Conservation (phyloP, 192 early-diverging fungal genomes). For the Coemansia sp. region DNA sequence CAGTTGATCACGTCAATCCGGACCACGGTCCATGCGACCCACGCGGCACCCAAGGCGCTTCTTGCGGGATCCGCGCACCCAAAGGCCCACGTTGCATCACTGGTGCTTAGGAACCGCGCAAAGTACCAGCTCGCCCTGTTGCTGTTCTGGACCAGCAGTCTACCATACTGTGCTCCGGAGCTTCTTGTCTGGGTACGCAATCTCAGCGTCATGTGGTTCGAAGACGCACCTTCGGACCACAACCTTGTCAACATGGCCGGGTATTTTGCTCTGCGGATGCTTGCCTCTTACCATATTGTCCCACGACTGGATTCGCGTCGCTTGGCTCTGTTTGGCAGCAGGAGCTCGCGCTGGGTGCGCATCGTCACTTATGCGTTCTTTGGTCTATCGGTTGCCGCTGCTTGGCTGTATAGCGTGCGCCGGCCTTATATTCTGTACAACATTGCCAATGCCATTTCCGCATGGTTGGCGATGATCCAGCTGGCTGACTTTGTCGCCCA, state of each 20-base stretch:
- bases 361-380: slow-evolving; percentile 41
- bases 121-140: slow-evolving; percentile 68
- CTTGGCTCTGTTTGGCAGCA: neutral
- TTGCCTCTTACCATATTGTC: slow-evolving; percentile 32
- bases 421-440: slow-evolving; percentile 62
- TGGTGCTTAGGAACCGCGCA: slow-evolving; percentile 38
- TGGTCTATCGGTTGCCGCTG: slow-evolving; percentile 44
- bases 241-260: slow-evolving; percentile 37
- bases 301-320: slow-evolving; percentile 15
- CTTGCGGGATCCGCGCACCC: neutral
- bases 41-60: slow-evolving; percentile 11
- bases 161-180: slow-evolving; percentile 74
- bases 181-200: slow-evolving; percentile 80
- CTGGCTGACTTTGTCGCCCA: slow-evolving; percentile 15
- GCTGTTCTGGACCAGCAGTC: slow-evolving; percentile 64
- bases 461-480: slow-evolving; percentile 43
- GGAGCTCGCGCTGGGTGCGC: slow-evolving; percentile 12
- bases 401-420: slow-evolving; percentile 57
- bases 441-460: slow-evolving; percentile 49
- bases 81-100: neutral
- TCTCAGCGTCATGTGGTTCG: slow-evolving; percentile 75
- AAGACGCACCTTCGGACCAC: slow-evolving; percentile 75
- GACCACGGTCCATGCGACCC: slow-evolving; percentile 38
- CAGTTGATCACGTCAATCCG: slow-evolving; percentile 54
- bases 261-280: slow-evolving; percentile 41